Base-by-base conservation (phyloP, 805 yeast species). In the Barnettozyma pratensis region DNA sequence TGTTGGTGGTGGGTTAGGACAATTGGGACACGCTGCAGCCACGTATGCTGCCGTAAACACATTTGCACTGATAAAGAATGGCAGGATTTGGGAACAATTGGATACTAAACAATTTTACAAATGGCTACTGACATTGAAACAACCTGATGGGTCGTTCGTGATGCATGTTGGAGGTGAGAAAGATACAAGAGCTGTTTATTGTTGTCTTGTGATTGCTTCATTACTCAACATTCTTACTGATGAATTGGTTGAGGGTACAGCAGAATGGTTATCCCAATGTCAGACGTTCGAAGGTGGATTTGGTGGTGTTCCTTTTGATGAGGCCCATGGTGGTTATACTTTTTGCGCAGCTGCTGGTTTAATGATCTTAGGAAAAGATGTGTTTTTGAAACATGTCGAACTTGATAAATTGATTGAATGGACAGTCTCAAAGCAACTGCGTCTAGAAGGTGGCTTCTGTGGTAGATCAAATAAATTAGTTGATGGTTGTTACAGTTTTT, bases 291-390 rank as follows among this genome's bases (percentile, higher is more conserved):
- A 95, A 68, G 99, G 99, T 27, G 99, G 99, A 0, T 87, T 92
- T 67, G 89, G 91, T 1, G 96, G 96, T 1, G 72, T 74, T 25
- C 94, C 96, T 0, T 64, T 63, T 19, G 85, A 80, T 51, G 99
- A 94, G 65, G 97, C 98, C 0, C 99, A 94, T 63, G 99, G 97
- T 2, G 99, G 99, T 1, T 95, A 94, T 63, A 81, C 98, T 0
- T 94, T 80, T 64, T 94, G 99, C 70, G 96, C 92, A 0, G 70
- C 87, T 40, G 95, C 85, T 41, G 77, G 80, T 44, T 68, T 80
- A 49, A 76, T 74, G 52, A 72, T 74, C 28, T 60, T 80, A 30
- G 73, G 74, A 6, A 49, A 51, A 32, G 66, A 62, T 14, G 62
- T 63, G 6, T 52, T 75, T 7, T 46, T 48, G 6, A 64, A 68